Base-by-base conservation (phyloP, 345 rosid species). In the Moricandia moricandioides region DNA sequence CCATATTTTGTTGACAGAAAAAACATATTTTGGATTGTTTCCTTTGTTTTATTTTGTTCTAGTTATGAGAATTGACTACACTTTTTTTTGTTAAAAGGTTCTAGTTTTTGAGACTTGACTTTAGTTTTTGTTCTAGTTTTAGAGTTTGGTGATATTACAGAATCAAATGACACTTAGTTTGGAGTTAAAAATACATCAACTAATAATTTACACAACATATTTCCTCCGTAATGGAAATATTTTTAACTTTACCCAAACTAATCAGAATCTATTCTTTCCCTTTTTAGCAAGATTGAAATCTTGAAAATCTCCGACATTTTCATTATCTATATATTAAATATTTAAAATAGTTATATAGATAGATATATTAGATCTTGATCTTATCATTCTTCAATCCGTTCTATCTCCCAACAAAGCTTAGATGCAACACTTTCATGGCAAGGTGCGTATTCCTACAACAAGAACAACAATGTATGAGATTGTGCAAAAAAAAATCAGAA, bases 351-450 rank as follows among this genome's bases (percentile, higher is more conserved):
- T 47, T 58, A 71, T 66, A 65, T 33, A 66, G 56, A 62, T 45
- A 24, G 59, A 57, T 58, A 59, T 45, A 39, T 24, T 35, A 14
- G 57, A 65, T 61, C 57, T 60, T 72, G 33, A 61, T 72, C 65
- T 67, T 67, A 17, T 62, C 74, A 62, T 62, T 67, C 70, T 54
- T 84, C 87, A 69, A 85, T 86, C 74, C 86, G 89, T 82, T 92
- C 92, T 72, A 85, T 84, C 81, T 95, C 98, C 98, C 99, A 95
- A 76, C 85, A 88, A 85, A 91, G 81, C 82, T 85, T 90, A 3
- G 97, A 80, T 56, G 91, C 93, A 65, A 82, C 94, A 72, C 87
- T 83, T 73, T 92, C 98, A 67, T 84, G 98, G 73, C 91, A 85
- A 3, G 99, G 99, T 35, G 89, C 91, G 33, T 95, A 95, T 55